Percentiles rank a stretch among this genome's conserved stretches.
Evolutionary conservation across 768 basidiomycete species (phyloP).

Genomic region (Collybia sp.): DNA sequence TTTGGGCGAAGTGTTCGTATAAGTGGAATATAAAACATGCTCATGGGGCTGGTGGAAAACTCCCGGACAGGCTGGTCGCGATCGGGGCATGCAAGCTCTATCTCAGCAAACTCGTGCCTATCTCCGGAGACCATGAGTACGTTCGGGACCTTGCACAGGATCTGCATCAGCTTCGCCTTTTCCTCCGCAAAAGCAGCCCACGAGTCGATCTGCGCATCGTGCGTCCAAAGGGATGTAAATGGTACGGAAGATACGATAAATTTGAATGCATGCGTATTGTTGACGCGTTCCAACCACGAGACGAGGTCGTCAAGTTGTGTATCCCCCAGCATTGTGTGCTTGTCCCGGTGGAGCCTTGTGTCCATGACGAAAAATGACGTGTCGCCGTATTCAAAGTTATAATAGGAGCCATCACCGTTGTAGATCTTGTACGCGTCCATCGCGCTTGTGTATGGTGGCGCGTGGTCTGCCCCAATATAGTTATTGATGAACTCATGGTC

Average conservation of each 20-base stretch:
- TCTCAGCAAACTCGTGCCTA: constrained; percentile 74
- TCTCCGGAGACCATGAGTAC: constrained; percentile 69
- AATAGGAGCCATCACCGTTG: constrained; percentile 43
- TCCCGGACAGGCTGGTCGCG: constrained; percentile 45
- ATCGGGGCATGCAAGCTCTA: constrained; percentile 47
- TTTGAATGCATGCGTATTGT: constrained; percentile 70
- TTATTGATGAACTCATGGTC: constrained; percentile 76
- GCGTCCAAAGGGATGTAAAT: constrained; percentile 67
- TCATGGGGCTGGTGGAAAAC: constrained; percentile 67
- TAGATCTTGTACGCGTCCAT: constrained; percentile 56
- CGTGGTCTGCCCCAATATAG: constrained; percentile 51
- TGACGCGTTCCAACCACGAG: constrained; percentile 31
- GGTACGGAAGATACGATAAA: constrained; percentile 74
- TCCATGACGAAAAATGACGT: constrained; percentile 77
- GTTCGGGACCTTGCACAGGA: constrained; percentile 65
- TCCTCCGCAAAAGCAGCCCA: constrained; percentile 66
- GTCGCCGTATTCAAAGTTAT: constrained; percentile 62
- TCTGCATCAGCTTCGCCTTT: constrained; percentile 50
- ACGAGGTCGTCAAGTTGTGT: constrained; percentile 52
- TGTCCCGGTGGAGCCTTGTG: constrained; percentile 32
- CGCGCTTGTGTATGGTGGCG: constrained; percentile 50
- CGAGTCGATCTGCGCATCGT: constrained; percentile 58
- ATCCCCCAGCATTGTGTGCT: constrained; percentile 67
- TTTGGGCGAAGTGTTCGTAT: constrained; percentile 46
- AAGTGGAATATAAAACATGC: constrained; percentile 65